These are phyloP conservation scores for Cordia subcordata DNA, from an alignment of 257 asterid genomes.

Conservation along the genomic window DNA sequence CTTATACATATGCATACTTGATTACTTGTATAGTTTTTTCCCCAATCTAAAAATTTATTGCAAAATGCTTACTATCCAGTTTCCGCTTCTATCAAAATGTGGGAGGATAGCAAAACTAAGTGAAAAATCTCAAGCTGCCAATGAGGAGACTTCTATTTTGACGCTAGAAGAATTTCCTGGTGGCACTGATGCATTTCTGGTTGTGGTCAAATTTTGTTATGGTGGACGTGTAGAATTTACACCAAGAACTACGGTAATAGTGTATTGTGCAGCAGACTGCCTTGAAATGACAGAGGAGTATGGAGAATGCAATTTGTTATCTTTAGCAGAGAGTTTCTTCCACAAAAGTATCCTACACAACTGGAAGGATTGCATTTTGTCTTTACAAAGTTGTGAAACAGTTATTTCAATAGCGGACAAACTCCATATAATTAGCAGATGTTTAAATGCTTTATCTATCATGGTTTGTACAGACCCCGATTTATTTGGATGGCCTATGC, in stretches of 20 bases:
- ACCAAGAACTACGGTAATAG: conserved; percentile 60
- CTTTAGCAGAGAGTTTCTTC: conserved; percentile 65
- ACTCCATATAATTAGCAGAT: conserved; percentile 61
- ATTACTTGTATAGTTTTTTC: too few species aligned
- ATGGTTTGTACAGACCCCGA: conserved; percentile 91
- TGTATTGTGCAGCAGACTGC: conserved; percentile 84
- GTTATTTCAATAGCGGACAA: conserved; percentile 63
- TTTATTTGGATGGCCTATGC: conserved; percentile 97
- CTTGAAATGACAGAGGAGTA: conserved; percentile 73
- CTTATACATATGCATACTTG: too few species aligned
- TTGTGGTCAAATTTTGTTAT: conserved; percentile 70
- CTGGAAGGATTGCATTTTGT: conserved; percentile 88
- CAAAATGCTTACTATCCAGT: conserved; percentile 37
- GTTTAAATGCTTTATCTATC: conserved; percentile 62
- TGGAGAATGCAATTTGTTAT: conserved; percentile 76
- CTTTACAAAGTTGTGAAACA: conserved; percentile 81
- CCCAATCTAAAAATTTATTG: too few species aligned
- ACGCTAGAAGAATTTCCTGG: conserved; percentile 74
- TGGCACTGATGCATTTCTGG: conserved; percentile 60
- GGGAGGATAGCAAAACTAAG: conserved; percentile 62
- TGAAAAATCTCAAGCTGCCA: conserved; percentile 18
- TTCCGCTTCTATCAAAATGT: conserved; percentile 85
- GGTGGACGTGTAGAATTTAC: conserved; percentile 60
- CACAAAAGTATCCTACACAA: conserved; percentile 51
- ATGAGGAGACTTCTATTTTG: conserved; percentile 30